Base-by-base conservation (phyloP, 2,329 filamentous ascomycete genomes). In the Ophiobolus disseminans region DNA sequence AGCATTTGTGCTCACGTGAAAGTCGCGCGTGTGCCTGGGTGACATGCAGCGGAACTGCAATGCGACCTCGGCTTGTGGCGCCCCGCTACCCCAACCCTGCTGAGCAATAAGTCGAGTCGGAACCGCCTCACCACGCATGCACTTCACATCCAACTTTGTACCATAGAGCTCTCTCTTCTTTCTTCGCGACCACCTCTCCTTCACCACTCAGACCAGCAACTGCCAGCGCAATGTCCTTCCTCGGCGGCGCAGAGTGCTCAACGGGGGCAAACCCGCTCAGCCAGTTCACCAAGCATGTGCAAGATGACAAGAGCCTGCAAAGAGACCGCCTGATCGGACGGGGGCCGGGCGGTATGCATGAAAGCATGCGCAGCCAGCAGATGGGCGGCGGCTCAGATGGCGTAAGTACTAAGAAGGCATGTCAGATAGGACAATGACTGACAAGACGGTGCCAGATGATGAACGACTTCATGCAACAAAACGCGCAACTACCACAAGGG, bases 251-350 rank as follows among this genome's bases (percentile, higher is more conserved):
- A 64, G 94, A 97, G 79, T 99, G 94, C 82, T 97, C 93, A 47
- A 95, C 94, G 54, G 91, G 90, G 58, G 91, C 88, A 69, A 99
- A 99, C 75, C 94, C 95, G 48, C 86, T 99, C 66, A 93, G 90
- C 72, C 94, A 97, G 80, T 96, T 99, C 74, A 91, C 92, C 58
- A 99, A 99, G 76, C 92, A 97, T 75, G 90, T 94, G 48, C 90
- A 95, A 70, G 91, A 96, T 82, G 94, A 99, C 79, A 96, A 92
- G 77, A 94, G 90, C 48, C 80, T 97, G 48, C 94, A 97, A 77
- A 84, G 92, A 66, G 94, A 99, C 75, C 86, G 94, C 50, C 80
- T 97, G 53, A 86, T 90, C 51, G 90, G 90, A 55, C 81, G 87
- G 58, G 86, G 86, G 0, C 87, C 89, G 0, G 85, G 83, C 34